Evolutionary conservation across 768 basidiomycete genomes (phyloP).

Genomic region (Tubosaeta sp.): DNA sequence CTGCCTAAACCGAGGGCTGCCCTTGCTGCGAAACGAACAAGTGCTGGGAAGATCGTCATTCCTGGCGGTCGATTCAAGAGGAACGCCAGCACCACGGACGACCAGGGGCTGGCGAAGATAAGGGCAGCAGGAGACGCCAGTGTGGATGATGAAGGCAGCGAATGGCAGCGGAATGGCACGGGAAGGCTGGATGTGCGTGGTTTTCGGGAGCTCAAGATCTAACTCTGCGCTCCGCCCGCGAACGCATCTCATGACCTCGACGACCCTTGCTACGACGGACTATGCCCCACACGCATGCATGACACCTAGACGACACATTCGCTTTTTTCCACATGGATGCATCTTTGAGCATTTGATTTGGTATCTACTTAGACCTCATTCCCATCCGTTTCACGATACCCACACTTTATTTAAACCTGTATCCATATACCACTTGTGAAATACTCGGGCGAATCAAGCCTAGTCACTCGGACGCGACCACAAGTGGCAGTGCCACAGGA

Average conservation of each 20-base stretch:
- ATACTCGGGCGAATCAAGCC: too few species aligned
- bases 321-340: not conserved
- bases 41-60: constrained; percentile 56
- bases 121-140: constrained; percentile 20
- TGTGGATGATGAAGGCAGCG: constrained; percentile 34
- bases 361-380: constrained; percentile 28
- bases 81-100: constrained; percentile 13
- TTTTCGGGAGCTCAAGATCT: constrained; percentile 75
- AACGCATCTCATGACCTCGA: constrained; percentile 2
- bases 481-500: not conserved
- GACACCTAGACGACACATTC: constrained; percentile 6
- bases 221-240: constrained; percentile 8
- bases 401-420: constrained; percentile 21
- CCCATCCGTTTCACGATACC: constrained; percentile 20
- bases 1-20: constrained; percentile 52
- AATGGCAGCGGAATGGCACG: constrained; percentile 66
- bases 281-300: constrained; percentile 5
- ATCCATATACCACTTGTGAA: constrained; percentile 20
- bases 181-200: constrained; percentile 74
- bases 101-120: constrained; percentile 16
- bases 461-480: not conserved
- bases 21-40: constrained; percentile 23
- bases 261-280: constrained; percentile 9
- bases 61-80: constrained; percentile 55
- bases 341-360: constrained; percentile 18